These are phyloP conservation scores for Globisporangium orthogonon DNA, from an alignment of 352 stramenopile species.

Conservation along the genomic window DNA sequence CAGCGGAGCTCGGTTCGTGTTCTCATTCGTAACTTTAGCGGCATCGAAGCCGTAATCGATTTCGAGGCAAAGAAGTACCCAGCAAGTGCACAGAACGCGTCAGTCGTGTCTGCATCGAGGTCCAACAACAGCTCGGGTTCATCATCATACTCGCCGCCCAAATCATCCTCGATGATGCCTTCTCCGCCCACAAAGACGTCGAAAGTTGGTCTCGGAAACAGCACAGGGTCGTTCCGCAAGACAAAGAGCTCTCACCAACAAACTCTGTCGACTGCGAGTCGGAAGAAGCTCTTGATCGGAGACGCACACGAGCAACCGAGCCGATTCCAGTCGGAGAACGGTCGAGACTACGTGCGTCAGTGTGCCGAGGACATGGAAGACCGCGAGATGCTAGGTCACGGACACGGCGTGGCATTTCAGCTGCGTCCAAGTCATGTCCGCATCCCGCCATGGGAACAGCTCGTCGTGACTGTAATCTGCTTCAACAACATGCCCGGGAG, in stretches of 20 bases:
- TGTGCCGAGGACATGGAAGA: conserved; percentile 38
- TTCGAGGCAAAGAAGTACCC: conserved; percentile 58
- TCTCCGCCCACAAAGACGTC: not conserved
- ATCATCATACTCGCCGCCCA: not conserved
- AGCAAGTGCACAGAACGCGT: not conserved
- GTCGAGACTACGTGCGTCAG: conserved; percentile 34
- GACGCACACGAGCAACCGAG: conserved; percentile 33
- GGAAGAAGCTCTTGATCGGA: conserved; percentile 27
- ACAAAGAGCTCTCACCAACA: not conserved
- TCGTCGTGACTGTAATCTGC: conserved; percentile 43
- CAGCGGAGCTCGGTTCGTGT: conserved; percentile 40
- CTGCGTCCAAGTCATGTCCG: conserved; percentile 19
- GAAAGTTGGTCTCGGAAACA: not conserved
- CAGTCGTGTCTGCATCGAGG: not conserved
- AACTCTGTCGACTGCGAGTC: not conserved
- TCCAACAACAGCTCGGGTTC: not conserved
- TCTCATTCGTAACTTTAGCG: conserved; percentile 72
- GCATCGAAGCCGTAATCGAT: conserved; percentile 57
- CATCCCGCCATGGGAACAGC: conserved; percentile 56
- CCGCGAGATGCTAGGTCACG: conserved; percentile 32
- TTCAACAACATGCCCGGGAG: conserved; percentile 75
- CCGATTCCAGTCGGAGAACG: conserved; percentile 52
- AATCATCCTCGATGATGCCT: not conserved
- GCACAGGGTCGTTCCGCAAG: not conserved
- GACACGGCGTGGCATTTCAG: conserved; percentile 53